Percentiles rank a stretch among this genome's conserved stretches.
phyloP scores from a whole-genome alignment of 2,329 filamentous ascomycete species.

The Onygena corvina region DNA sequence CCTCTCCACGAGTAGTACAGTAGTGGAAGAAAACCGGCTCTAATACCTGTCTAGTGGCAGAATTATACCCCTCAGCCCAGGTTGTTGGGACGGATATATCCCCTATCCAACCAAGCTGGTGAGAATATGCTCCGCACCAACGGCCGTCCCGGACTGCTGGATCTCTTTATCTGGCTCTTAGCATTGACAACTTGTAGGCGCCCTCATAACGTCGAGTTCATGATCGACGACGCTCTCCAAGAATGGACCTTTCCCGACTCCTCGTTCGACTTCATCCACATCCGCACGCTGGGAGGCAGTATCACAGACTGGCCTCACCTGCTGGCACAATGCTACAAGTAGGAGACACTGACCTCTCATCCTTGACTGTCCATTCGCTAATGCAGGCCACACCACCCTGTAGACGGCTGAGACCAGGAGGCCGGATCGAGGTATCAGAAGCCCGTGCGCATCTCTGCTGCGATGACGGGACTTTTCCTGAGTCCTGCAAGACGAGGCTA shows the following conservation, averaged over 20 bases:
- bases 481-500: slow-evolving; percentile 8
- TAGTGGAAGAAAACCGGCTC: background rate
- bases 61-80: slow-evolving; percentile 11
- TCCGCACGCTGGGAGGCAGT: slow-evolving; percentile 40
- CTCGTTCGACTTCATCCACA: slow-evolving; percentile 46
- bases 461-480: slow-evolving; percentile 14
- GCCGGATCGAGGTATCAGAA: slow-evolving; percentile 22
- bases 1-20: background rate
- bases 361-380: slow-evolving; percentile 15
- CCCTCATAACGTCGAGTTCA: slow-evolving; percentile 49
- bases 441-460: slow-evolving; percentile 12
- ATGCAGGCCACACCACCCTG: slow-evolving; percentile 14
- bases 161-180: background rate
- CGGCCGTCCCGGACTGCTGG: background rate
- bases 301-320: slow-evolving; percentile 44
- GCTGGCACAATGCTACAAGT: slow-evolving; percentile 37
- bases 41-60: slow-evolving; percentile 9
- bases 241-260: slow-evolving; percentile 44
- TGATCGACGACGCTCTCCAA: slow-evolving; percentile 51
- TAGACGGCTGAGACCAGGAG: slow-evolving; percentile 19
- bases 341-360: slow-evolving; percentile 14
- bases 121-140: no score
- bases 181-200: slow-evolving; percentile 29
- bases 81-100: slow-evolving; percentile 14
- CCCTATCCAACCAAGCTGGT: slow-evolving; percentile 14